phyloP scores from a whole-genome alignment of 2,329 filamentous ascomycete species.

The Fragosphaeria purpurea region DNA sequence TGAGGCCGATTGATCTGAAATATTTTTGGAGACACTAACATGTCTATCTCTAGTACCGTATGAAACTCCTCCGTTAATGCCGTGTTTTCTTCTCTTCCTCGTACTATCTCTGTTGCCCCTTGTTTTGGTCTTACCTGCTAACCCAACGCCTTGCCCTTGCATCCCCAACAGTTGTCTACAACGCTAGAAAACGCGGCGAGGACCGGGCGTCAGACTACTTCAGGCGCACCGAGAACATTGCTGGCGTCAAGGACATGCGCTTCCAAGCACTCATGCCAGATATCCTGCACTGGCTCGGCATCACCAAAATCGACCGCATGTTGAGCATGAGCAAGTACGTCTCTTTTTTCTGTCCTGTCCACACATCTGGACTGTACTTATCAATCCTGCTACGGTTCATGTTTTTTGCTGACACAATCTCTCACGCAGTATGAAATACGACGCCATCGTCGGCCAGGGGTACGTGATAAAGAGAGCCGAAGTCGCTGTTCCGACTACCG shows the following conservation, averaged over 20 bases:
- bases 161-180: slow-evolving; percentile 51
- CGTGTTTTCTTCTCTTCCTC: neutral
- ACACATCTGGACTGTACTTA: neutral
- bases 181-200: slow-evolving; percentile 68
- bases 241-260: slow-evolving; percentile 91
- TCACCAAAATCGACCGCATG: slow-evolving; percentile 98
- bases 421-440: slow-evolving; percentile 67
- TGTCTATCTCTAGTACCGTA: slow-evolving; percentile 11
- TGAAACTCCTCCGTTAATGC: neutral
- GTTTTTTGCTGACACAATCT: neutral
- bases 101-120: neutral
- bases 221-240: slow-evolving; percentile 94
- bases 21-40: neutral
- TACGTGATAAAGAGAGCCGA: slow-evolving; percentile 23
- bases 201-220: slow-evolving; percentile 89
- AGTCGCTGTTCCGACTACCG: too few relatives aligned
- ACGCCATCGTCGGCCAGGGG: slow-evolving; percentile 78
- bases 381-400: too few relatives aligned
- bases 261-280: slow-evolving; percentile 98
- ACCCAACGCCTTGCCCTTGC: too few relatives aligned
- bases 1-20: neutral
- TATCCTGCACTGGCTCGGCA: slow-evolving; percentile 95
- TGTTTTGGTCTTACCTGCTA: too few relatives aligned
- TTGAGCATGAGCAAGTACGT: slow-evolving; percentile 92
- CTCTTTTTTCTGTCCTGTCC: neutral